Evolutionary conservation across 192 early-diverging fungal species (phyloP), one percentile per base, ranked within the genome.

Genomic region (Phlyctochytrium bullatum): DNA sequence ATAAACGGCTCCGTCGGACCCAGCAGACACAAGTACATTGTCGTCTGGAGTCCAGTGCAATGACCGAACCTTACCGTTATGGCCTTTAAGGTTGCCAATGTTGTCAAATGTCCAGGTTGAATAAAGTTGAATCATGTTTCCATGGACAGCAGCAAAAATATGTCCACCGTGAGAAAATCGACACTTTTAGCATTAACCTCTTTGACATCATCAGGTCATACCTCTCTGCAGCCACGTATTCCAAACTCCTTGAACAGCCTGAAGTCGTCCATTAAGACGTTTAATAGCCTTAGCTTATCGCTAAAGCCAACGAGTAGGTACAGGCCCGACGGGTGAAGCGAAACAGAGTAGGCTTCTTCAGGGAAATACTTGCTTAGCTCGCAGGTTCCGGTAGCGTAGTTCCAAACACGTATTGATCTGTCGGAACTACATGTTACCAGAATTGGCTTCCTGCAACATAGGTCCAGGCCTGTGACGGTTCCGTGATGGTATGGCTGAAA

Each of bases 1-100:
- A 67, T 84, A 87, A 1, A 86, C 79, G 23, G 86, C 81, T 2
- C 86, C 86, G 68, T 87, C 86, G n/a, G 66, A 66, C 12, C 86
- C 83, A 29, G 81, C 73, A 3, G 73, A 75, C 1, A 87, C 82
- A 12, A 87, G 68, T 16, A 67, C 34, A 1, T 67, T 47, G 69
- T 87, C 86, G 58, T 84, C 83, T 1, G 77, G 69, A 16, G 81
- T 73, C 79, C 79, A 87, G 62, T 74, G 58, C 17, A 87, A 64
- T 1, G 76, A 77, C 32, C 73, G 62, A 25, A 87, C 70, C 59
- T 83, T 81, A 23, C 81, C 81, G 61, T 81, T 85, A 61, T 87
- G 86, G 1, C 80, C 86, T 52, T 83, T 87, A 31, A 87, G 66
- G 34, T 69, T 81, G 35, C 62, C 73, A 34, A 81, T 40, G 67